Conservation (phyloP, 2,329 filamentous ascomycete genomes). For the Cladosporium sphaerospermum region DNA sequence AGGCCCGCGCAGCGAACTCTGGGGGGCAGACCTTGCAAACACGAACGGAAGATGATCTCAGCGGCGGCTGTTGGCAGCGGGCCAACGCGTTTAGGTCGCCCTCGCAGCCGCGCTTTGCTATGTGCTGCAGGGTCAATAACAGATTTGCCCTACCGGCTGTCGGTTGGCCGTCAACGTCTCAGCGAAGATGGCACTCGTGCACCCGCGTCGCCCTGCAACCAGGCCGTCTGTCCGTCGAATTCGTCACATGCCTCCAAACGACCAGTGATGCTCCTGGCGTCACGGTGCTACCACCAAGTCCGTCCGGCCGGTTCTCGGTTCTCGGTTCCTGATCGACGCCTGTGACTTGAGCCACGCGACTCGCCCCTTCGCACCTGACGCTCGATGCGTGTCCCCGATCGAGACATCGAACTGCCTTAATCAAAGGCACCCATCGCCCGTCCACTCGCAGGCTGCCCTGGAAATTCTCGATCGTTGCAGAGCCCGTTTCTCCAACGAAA, state of each 20-base stretch:
- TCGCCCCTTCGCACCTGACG: no score
- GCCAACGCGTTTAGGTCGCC: background rate
- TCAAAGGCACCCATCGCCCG: background rate
- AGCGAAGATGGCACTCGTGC: background rate
- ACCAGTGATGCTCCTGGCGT: no score
- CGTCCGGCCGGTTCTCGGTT: no score
- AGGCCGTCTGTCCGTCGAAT: no score
- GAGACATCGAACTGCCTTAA: conserved; percentile 3
- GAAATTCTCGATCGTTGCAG: background rate
- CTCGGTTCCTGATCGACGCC: no score
- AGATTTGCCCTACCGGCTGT: no score
- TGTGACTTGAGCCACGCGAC: no score
- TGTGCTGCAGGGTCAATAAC: background rate
- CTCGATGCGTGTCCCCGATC: background rate
- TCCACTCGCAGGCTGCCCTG: background rate
- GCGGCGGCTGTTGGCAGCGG: conserved; percentile 1
- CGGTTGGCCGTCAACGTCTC: background rate
- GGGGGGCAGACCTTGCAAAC: conserved; percentile 2
- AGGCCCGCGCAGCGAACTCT: no score
- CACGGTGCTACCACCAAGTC: no score
- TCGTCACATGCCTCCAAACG: no score
- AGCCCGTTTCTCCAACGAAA: background rate
- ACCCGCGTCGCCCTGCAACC: no score
- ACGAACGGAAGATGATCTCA: conserved; percentile 3
- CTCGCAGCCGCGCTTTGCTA: background rate